Evolutionary conservation across 371 early-diverging fungal species (phyloP), one percentile per base, ranked within the genome.

Genomic region (Syncephalastrum monosporum): DNA sequence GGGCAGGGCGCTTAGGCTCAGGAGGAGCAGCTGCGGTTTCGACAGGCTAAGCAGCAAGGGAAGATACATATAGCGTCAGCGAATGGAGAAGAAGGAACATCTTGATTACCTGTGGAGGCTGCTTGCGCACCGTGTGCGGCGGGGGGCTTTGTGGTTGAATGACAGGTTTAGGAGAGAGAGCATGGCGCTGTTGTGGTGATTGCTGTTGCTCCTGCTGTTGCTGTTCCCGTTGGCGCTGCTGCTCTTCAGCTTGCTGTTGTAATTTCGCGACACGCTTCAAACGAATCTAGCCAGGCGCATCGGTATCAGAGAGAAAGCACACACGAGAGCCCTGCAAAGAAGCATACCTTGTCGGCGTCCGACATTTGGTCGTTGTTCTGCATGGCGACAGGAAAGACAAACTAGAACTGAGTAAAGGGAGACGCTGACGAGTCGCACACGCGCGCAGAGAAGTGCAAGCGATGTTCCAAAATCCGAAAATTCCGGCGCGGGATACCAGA

Each of bases 221-320:
- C 27, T n/a, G 46, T 55, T 57, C 42, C 25, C 43, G 23, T 63
- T 42, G 53, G 57, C 19, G 42, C 14, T 68, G 50, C 23, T 62
- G 63, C 43, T 66, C 67, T 42, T 73, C 68, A 1, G 61, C 63
- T 19, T 71, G 69, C 23, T 77, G 74, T 57, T 81, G 82, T 4
- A 90, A 67, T 58, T 85, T 88, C 29, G 87, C 88, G 27, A 87
- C 69, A 17, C 89, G 84, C 53, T 87, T 88, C 54, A 82, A 76
- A 41, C 90, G 84, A 57, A 90, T 87, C 88, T 90, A 69, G 4
- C 21, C 2, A 54, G 41, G n/a, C 16, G 24, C n/a, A 24, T 38
- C 45, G 43, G 44, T 15, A 42, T 13, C 17, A 24, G 25, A 48
- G 41, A n/a, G 16, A 19, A n/a, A 49, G 42, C 21, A 42, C 2